Conservation (phyloP, 163 green algal species). For the Scenedesmus sp. region DNA sequence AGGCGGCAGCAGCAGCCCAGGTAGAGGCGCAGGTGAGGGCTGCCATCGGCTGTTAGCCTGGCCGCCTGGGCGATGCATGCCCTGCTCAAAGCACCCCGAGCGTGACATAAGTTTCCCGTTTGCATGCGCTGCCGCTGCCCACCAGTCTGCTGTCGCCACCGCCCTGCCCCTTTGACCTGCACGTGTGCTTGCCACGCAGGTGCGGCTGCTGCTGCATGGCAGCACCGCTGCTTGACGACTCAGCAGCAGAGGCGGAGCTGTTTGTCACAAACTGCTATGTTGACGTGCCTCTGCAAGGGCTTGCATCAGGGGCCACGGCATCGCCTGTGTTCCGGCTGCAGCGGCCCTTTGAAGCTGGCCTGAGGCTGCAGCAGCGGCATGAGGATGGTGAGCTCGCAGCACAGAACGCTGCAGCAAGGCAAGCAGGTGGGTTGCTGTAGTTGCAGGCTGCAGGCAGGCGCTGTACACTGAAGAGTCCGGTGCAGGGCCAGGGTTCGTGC, state of each 20-base stretch:
- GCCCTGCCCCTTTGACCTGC: too few relatives aligned
- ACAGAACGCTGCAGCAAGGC: slow-evolving; percentile 22
- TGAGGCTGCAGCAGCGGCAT: slow-evolving; percentile 64
- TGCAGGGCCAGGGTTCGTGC: too few relatives aligned
- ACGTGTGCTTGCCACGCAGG: slow-evolving; percentile 62
- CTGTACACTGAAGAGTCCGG: too few relatives aligned
- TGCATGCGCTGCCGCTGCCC: too few relatives aligned
- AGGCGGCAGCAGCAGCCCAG: too few relatives aligned
- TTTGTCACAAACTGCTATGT: slow-evolving; percentile 79
- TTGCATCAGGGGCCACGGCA: neutral
- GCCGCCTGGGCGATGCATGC: too few relatives aligned
- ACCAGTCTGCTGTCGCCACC: too few relatives aligned
- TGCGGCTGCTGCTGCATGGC: slow-evolving; percentile 83
- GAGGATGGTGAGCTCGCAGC: slow-evolving; percentile 67
- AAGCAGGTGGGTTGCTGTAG: neutral
- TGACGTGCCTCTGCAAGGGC: neutral
- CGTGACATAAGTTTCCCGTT: too few relatives aligned
- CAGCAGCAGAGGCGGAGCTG: slow-evolving; percentile 85
- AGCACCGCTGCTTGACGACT: slow-evolving; percentile 91
- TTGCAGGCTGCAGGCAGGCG: neutral
- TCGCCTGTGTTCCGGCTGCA: neutral
- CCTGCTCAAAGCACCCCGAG: too few relatives aligned
- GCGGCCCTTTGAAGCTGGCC: slow-evolving; percentile 57
- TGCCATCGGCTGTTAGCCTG: too few relatives aligned
- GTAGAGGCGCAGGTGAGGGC: too few relatives aligned